Evolutionary conservation across 2,329 filamentous ascomycete genomes (phyloP).

Genomic region (Myriosclerotinia scirpicola): DNA sequence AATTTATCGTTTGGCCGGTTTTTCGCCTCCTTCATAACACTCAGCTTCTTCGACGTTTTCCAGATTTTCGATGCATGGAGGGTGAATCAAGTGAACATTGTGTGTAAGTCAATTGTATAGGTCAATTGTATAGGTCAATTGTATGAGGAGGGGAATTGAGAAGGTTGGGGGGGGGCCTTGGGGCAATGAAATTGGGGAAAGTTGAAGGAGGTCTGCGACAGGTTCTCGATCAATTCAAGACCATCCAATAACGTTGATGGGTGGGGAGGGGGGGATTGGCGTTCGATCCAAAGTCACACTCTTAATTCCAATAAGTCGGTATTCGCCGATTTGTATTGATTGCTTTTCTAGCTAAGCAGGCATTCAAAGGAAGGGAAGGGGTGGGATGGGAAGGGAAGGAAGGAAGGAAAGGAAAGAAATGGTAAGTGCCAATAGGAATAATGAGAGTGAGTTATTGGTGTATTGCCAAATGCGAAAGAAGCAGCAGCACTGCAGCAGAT

Average conservation of each 20-base stretch:
- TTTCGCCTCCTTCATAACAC: constrained; percentile 24
- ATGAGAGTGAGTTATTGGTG: constrained; percentile 1
- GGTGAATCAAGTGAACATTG: constrained; percentile 18
- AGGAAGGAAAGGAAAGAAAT: background rate
- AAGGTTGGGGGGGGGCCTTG: too few species aligned
- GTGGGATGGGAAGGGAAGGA: background rate
- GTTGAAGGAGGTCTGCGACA: constrained; percentile 21
- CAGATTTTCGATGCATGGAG: constrained; percentile 35
- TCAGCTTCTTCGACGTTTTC: constrained; percentile 29
- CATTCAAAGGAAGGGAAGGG: background rate
- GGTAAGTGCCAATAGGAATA: background rate
- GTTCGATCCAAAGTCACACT: background rate
- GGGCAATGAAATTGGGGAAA: background rate
- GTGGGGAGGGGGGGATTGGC: background rate
- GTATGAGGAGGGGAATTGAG: background rate
- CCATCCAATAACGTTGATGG: constrained; percentile 16
- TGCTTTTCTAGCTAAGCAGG: constrained; percentile 9
- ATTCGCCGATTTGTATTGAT: constrained; percentile 1
- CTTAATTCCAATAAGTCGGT: background rate
- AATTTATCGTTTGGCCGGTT: constrained; percentile 14
- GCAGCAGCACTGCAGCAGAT: background rate
- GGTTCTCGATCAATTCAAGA: constrained; percentile 13
- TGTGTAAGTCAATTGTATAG: background rate
- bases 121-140: too few species aligned
- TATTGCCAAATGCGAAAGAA: background rate